These are phyloP conservation scores for Cinnamomum chago DNA, from an alignment of 164 flowering plant species.

Conservation along the genomic window DNA sequence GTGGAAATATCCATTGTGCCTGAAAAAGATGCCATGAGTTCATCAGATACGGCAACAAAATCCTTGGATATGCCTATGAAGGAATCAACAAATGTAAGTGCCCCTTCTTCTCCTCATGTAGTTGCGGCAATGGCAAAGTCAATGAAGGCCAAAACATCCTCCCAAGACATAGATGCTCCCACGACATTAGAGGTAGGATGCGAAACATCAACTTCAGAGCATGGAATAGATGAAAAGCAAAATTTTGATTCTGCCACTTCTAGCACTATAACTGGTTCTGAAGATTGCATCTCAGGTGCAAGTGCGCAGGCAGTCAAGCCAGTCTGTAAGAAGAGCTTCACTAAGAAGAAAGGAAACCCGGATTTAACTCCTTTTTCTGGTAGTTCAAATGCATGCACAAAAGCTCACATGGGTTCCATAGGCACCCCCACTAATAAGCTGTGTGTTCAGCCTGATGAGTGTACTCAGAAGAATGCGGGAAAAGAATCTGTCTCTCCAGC, in stretches of 20 bases:
- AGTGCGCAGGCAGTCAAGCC: conserved; percentile 27
- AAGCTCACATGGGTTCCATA: conserved; percentile 11
- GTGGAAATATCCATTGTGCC: conserved; percentile 64
- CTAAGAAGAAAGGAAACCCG: conserved; percentile 43
- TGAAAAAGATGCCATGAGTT: conserved; percentile 23
- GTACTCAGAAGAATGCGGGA: conserved; percentile 12
- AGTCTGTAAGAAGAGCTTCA: conserved; percentile 28
- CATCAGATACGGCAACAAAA: conserved; percentile 24
- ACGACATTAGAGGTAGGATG: conserved; percentile 15
- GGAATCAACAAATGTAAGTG: conserved; percentile 18
- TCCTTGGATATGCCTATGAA: conserved; percentile 12
- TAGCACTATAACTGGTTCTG: conserved; percentile 16
- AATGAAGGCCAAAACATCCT: conserved; percentile 13
- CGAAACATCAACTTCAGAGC: conserved; percentile 14
- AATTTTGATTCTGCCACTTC: conserved; percentile 22
- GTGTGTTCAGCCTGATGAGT: conserved; percentile 16
- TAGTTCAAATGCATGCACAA: conserved; percentile 9
- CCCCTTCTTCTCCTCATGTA: conserved; percentile 16
- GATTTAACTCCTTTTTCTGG: conserved; percentile 22
- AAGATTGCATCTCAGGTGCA: conserved; percentile 24
- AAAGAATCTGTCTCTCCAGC: conserved; percentile 28
- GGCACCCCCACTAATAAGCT: conserved; percentile 19
- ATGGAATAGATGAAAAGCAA: conserved; percentile 15
- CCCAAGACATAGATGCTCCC: conserved; percentile 23
- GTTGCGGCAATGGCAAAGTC: conserved; percentile 15